Conservation (phyloP, 768 basidiomycete species). For the Calocybe indica region DNA sequence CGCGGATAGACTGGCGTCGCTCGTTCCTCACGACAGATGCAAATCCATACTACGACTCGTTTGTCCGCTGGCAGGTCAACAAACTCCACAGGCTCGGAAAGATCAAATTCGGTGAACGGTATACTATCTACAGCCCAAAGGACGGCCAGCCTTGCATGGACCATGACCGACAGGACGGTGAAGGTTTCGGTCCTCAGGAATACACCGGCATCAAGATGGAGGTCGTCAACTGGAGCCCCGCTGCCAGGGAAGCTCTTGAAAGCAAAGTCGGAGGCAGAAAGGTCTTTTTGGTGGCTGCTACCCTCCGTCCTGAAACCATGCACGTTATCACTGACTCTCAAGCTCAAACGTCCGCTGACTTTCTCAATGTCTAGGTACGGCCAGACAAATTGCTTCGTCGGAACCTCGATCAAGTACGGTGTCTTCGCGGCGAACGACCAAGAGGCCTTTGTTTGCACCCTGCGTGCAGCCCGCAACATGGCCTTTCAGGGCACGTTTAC, state of each 20-base stretch:
- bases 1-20: conserved; percentile 96
- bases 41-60: conserved; percentile 96
- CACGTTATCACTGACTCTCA: conserved; percentile 26
- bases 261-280: conserved; percentile 71
- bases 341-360: no score
- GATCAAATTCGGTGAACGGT: conserved; percentile 97
- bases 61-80: conserved; percentile 98
- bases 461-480: conserved; percentile 95
- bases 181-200: conserved; percentile 92
- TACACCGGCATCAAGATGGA: conserved; percentile 95
- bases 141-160: conserved; percentile 99
- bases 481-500: conserved; percentile 85
- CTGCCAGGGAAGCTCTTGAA: conserved; percentile 57
- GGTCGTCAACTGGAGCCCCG: conserved; percentile 77
- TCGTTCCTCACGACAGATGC: conserved; percentile 90
- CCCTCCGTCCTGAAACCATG: conserved; percentile 96
- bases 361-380: conserved; percentile 62
- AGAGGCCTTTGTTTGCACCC: conserved; percentile 85
- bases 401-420: conserved; percentile 85
- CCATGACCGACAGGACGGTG: conserved; percentile 93
- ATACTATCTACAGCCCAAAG: conserved; percentile 98
- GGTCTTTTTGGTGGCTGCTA: conserved; percentile 92
- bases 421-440: conserved; percentile 83
- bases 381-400: conserved; percentile 97
- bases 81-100: conserved; percentile 81